These are phyloP conservation scores for Aureobasidium mangrovei DNA, from an alignment of 2,329 filamentous ascomycete genomes.

Conservation along the genomic window DNA sequence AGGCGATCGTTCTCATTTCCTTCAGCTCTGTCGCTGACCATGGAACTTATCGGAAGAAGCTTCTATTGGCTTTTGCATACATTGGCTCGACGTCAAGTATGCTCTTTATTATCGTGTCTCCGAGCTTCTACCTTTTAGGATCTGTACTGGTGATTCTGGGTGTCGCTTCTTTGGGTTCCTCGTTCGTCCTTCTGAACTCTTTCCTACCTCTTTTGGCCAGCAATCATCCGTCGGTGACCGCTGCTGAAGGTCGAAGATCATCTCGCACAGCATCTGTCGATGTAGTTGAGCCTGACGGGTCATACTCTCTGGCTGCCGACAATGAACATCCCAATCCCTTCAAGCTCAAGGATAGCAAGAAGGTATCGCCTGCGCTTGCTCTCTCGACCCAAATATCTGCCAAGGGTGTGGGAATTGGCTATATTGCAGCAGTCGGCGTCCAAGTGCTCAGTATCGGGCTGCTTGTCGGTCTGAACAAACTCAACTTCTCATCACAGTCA, in stretches of 20 bases:
- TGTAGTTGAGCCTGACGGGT: constrained; percentile 2
- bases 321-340: background rate
- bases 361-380: constrained; percentile 55
- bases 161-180: constrained; percentile 87
- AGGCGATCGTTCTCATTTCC: constrained; percentile 80
- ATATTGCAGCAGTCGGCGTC: constrained; percentile 71
- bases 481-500: constrained; percentile 59
- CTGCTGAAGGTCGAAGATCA: constrained; percentile 1
- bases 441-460: constrained; percentile 70
- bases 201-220: constrained; percentile 81
- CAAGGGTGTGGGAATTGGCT: constrained; percentile 82
- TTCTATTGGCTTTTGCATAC: constrained; percentile 72
- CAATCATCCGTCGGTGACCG: constrained; percentile 54
- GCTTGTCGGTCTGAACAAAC: constrained; percentile 46
- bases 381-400: constrained; percentile 81
- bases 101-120: constrained; percentile 67
- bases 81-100: constrained; percentile 69
- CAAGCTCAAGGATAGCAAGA: background rate
- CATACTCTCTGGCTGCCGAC: background rate
- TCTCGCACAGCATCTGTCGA: background rate
- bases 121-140: constrained; percentile 67
- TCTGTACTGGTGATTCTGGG: constrained; percentile 73
- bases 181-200: constrained; percentile 89
- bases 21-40: constrained; percentile 92
- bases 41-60: constrained; percentile 69